Base-by-base conservation (phyloP, 139 green algal genomes). In the Diplosphaera chodatii region DNA sequence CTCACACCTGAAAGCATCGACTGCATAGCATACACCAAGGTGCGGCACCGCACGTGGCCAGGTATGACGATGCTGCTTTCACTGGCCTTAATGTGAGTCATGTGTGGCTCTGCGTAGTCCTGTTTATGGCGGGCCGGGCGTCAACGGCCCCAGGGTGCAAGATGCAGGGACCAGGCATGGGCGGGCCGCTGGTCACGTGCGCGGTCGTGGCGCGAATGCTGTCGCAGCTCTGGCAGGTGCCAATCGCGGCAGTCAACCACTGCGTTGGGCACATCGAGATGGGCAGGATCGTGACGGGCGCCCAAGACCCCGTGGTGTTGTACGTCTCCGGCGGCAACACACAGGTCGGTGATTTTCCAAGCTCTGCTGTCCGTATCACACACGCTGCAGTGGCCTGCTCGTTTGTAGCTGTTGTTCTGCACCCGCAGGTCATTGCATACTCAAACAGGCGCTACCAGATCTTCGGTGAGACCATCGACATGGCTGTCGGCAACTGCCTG, bases 401-500 rank as follows among this genome's bases (percentile, higher is more conserved):
- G n/a, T n/a, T n/a, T n/a, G n/a, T n/a, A n/a, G n/a, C n/a, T n/a
- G n/a, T n/a, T n/a, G n/a, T n/a, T n/a, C n/a, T n/a, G n/a, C n/a
- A n/a, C n/a, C n/a, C n/a, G 32, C 80, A 92, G 85, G 92, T 97
- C 3, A 97, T 97, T 64, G 92, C 92, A 0, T 96, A 95, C 78
- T 81, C 91, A 0, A 78, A 91, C 29, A 81, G 78, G 18, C 72
- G 84, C 56, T 97, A 97, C 74, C 79, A 87, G 29, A 97, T 97
- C 31, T 97, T 97, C 77, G 92, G 92, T 4, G 92, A 97, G 80
- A 97, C 92, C 4, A 96, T 97, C 32, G 92, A 97, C 77, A 91
- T 97, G 23, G 92, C 92, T 2, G 89, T 97, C 13, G 92, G 92
- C 27, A 97, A 97, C 79, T 92, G 83, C 69, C 78, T 97, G 40